Base-by-base conservation (phyloP, 352 stramenopile genomes). In the Globisporangium canariense region DNA sequence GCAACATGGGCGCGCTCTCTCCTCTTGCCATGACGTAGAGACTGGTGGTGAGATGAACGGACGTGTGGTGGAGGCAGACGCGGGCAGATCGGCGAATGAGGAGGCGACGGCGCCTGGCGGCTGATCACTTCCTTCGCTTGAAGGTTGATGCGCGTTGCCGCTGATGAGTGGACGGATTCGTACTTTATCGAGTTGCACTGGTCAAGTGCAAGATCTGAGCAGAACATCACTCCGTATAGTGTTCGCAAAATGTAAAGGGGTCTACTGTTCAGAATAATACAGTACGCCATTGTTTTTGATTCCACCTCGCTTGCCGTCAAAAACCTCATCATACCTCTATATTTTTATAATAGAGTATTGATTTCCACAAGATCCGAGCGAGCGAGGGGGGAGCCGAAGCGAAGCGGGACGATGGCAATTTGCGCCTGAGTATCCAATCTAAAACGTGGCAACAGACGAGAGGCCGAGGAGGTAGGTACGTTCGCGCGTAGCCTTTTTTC, bases 1-100 rank as follows among this genome's bases (percentile, higher is more conserved):
- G 57, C 47, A 81, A 66, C 66, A 78, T 75, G 36, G 74, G 71
- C 45, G 67, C 47, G 46, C 55, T 66, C 58, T 81, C 74, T 51
- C 66, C 58, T 18, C 13, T 18, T 16, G 51, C 52, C 41, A 57
- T 60, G 36, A 11, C 28, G 43, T 38, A 18, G 20, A 16, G 16
- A 30, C 16, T 58, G 14, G 30, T 36, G 22, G 3, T 2, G 32
- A 13, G 4, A 20, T 34, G 30, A 16, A 4, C 18, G 25, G 25
- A 40, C 25, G 25, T 28, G 25, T 28, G 25, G 25, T 4, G 22
- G 22, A 40, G 22, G 30, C n/a, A 30, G 51, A 22, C 20, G 51
- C 22, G 4, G 14, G n/a, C 16, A 11, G 34, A 56, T 56, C 16
- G 11, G 18, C 2, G 43, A 62, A 54, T 62, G 57, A 54, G 54